Conservation (phyloP, 2,329 filamentous ascomycete species). For the Pezicula neosporulosa region DNA sequence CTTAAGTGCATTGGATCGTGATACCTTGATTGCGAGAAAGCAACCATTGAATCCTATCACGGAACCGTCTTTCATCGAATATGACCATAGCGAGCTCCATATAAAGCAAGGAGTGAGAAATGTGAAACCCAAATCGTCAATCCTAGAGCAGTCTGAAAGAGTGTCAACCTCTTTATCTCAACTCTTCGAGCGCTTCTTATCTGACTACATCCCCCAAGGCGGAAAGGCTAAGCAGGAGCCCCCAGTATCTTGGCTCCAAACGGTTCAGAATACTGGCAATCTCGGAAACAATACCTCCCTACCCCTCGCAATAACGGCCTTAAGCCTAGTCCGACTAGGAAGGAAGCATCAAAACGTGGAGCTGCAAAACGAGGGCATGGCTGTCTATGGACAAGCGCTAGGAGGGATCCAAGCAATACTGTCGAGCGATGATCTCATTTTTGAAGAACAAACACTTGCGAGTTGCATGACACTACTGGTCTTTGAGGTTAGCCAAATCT, state of each 20-base stretch:
- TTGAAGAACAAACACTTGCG: slow-evolving; percentile 9
- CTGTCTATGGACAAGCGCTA: slow-evolving; percentile 9
- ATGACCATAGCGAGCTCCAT: slow-evolving; percentile 7
- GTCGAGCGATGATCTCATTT: slow-evolving; percentile 4
- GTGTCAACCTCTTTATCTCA: slow-evolving; percentile 6
- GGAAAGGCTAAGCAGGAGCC: slow-evolving; percentile 3
- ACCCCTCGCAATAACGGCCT: slow-evolving; percentile 7
- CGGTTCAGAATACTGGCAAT: slow-evolving; percentile 6
- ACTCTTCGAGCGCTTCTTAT: slow-evolving; percentile 6
- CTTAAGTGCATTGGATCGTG: slow-evolving; percentile 9
- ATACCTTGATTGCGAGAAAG: slow-evolving; percentile 5
- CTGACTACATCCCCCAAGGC: slow-evolving; percentile 6
- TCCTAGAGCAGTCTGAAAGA: not conserved
- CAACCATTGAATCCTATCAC: slow-evolving; percentile 9
- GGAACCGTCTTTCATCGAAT: slow-evolving; percentile 7
- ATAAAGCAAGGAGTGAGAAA: slow-evolving; percentile 5
- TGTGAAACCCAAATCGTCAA: slow-evolving; percentile 6
- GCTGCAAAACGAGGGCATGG: slow-evolving; percentile 8
- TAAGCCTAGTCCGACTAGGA: slow-evolving; percentile 9
- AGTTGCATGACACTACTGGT: slow-evolving; percentile 10
- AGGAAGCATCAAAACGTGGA: slow-evolving; percentile 5
- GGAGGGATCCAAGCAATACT: slow-evolving; percentile 6
- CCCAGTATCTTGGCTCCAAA: slow-evolving; percentile 11
- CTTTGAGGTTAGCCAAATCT: slow-evolving; percentile 8
- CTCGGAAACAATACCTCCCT: slow-evolving; percentile 6